These are phyloP conservation scores for Brasenia schreberi DNA, from an alignment of 164 flowering plant genomes.

Conservation along the genomic window DNA sequence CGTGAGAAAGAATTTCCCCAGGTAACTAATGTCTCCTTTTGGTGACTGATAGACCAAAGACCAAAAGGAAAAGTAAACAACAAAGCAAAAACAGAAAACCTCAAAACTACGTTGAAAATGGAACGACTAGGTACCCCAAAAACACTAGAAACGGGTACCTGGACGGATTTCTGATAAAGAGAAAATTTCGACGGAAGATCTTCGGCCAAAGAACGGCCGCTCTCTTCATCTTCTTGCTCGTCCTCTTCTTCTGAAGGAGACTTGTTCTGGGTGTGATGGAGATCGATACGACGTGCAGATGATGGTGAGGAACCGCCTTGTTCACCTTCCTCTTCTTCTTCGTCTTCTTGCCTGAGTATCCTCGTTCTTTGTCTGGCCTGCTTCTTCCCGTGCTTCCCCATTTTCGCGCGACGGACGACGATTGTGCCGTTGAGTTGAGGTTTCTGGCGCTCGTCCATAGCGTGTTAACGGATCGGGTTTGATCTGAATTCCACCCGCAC, in stretches of 20 bases:
- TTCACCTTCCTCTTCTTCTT: conserved; percentile 11
- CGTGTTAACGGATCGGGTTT: too few relatives aligned
- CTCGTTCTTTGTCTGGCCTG: conserved; percentile 22
- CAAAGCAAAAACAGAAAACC: too few relatives aligned
- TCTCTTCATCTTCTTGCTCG: neutral
- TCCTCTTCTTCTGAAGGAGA: neutral
- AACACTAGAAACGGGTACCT: conserved; percentile 25
- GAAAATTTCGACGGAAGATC: conserved; percentile 50
- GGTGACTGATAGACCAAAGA: conserved; percentile 45
- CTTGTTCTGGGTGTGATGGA: neutral
- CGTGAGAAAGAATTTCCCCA: conserved; percentile 88
- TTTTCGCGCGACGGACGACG: conserved; percentile 2
- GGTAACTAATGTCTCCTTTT: conserved; percentile 90
- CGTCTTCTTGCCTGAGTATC: conserved; percentile 9
- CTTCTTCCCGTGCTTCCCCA: conserved; percentile 80
- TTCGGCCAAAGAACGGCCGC: neutral
- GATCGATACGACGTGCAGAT: neutral
- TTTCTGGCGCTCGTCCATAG: too few relatives aligned
- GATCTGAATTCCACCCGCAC: too few relatives aligned
- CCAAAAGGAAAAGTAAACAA: neutral
- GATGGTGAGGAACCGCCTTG: conserved; percentile 3
- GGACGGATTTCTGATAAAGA: conserved; percentile 88
- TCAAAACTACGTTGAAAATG: neutral
- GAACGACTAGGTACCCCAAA: neutral
- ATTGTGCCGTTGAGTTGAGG: too few relatives aligned